phyloP scores from a whole-genome alignment of 768 basidiomycete species.

The Candolleomyces efflorescens region DNA sequence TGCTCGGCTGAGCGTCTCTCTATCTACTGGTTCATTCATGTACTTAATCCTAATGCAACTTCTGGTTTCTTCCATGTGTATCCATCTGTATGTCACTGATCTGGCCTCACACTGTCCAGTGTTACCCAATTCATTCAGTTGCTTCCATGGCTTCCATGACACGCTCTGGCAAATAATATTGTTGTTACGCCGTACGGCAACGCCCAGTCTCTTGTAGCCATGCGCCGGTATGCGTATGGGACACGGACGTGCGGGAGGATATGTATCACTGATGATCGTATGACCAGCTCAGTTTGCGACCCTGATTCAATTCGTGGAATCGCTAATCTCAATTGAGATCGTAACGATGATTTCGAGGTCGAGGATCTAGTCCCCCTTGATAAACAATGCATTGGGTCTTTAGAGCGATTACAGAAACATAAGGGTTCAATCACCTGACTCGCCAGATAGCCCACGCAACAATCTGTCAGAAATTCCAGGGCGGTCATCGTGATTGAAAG shows the following conservation, averaged over 20 bases:
- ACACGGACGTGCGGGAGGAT: not conserved
- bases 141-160: not conserved
- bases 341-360: not conserved
- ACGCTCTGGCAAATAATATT: not conserved
- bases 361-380: not conserved
- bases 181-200: not conserved
- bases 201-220: not conserved
- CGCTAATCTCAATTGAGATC: conserved; percentile 1
- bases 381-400: not conserved
- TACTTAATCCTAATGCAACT: not conserved
- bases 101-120: too few relatives aligned
- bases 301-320: not conserved
- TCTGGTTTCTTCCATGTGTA: not conserved
- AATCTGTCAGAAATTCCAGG: not conserved
- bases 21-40: not conserved
- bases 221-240: not conserved
- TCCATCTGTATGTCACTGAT: too few relatives aligned
- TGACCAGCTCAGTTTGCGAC: conserved; percentile 1
- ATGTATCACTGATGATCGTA: not conserved
- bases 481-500: not conserved
- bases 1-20: not conserved
- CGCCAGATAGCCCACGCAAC: not conserved
- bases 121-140: too few relatives aligned
- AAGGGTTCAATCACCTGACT: not conserved
- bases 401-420: not conserved